These are phyloP conservation scores for Trichopus zeylanicus DNA, from an alignment of 116 monocot species.

Conservation along the genomic window DNA sequence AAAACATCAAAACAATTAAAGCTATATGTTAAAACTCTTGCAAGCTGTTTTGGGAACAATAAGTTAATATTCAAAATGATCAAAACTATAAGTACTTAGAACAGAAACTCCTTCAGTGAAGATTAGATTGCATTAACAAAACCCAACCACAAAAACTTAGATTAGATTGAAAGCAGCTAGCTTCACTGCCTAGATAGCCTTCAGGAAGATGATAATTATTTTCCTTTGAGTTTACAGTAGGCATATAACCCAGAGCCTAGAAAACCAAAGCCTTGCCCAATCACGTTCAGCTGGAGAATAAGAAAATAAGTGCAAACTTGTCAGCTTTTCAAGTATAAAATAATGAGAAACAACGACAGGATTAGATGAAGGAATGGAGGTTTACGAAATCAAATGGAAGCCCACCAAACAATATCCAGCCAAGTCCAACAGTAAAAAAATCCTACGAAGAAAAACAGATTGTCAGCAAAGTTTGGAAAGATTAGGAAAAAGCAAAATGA, in stretches of 20 bases:
- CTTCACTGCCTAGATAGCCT: too few species aligned
- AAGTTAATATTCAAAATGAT: too few species aligned
- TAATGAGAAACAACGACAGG: not conserved
- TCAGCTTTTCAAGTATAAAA: not conserved
- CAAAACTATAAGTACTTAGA: too few species aligned
- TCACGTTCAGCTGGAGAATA: constrained; percentile 48
- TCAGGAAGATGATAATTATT: constrained; percentile 15
- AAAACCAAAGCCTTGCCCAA: constrained; percentile 69
- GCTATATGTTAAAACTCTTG: too few species aligned
- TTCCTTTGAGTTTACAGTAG: constrained; percentile 60
- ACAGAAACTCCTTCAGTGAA: too few species aligned
- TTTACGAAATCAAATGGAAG: constrained; percentile 85
- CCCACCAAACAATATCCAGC: constrained; percentile 84
- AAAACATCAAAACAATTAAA: too few species aligned
- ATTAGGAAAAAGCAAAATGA: not conserved
- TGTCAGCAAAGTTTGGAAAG: not conserved
- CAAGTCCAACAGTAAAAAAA: constrained; percentile 71
- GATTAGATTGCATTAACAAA: too few species aligned
- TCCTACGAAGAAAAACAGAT: constrained; percentile 38
- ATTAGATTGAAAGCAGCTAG: too few species aligned
- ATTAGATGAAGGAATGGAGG: not conserved
- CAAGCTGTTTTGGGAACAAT: too few species aligned
- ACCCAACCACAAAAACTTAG: too few species aligned
- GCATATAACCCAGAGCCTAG: constrained; percentile 77
- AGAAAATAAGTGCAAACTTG: not conserved